These are phyloP conservation scores for Fusarium sp. DNA, from an alignment of 2,329 filamentous ascomycete species.

Conservation along the genomic window DNA sequence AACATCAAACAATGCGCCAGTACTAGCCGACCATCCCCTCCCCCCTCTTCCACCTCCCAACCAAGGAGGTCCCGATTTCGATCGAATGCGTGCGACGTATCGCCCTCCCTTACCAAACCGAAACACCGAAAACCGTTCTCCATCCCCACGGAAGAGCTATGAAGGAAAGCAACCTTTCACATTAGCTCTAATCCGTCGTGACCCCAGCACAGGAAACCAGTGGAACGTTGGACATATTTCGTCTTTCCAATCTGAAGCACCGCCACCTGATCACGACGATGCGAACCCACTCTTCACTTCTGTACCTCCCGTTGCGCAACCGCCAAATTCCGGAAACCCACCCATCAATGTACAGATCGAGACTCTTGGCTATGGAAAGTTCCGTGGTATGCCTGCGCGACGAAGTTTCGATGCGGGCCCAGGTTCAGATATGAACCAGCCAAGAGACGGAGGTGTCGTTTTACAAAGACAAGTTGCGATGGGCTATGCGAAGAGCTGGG, in stretches of 20 bases:
- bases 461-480: conserved; percentile 70
- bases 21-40: conserved; percentile 18
- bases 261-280: conserved; percentile 41
- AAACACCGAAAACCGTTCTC: conserved; percentile 45
- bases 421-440: conserved; percentile 24
- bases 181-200: conserved; percentile 77
- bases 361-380: conserved; percentile 69
- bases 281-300: conserved; percentile 41
- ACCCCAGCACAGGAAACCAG: conserved; percentile 75
- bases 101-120: conserved; percentile 3
- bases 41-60: conserved; percentile 22
- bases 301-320: conserved; percentile 39
- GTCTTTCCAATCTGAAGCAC: conserved; percentile 62
- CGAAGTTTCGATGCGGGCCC: conserved; percentile 52
- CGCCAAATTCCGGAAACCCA: conserved; percentile 46
- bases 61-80: conserved; percentile 21
- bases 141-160: conserved; percentile 54
- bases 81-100: conserved; percentile 16
- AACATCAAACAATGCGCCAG: conserved; percentile 19
- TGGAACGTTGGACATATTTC: conserved; percentile 80
- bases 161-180: conserved; percentile 60
- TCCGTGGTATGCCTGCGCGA: conserved; percentile 62
- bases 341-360: conserved; percentile 66
- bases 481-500: conserved; percentile 65
- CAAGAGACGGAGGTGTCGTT: conserved; percentile 46